Base-by-base conservation (phyloP, 768 basidiomycete species). In the Phanerodontia chrysosporium region DNA sequence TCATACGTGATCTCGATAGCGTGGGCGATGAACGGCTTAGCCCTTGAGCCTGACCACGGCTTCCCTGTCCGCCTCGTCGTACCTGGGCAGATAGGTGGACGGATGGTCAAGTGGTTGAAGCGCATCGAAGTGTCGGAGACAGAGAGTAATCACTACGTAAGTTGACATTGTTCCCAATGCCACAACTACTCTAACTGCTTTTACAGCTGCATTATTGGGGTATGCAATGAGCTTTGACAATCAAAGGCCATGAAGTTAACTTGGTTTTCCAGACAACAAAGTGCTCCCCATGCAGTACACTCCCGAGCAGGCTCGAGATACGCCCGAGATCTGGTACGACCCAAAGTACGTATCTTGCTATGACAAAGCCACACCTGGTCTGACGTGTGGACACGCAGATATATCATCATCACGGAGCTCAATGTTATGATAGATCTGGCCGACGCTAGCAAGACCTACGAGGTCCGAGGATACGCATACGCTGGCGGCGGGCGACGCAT, bases 41-140 rank as follows among this genome's bases (percentile, higher is more conserved):
- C 79, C 14, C 73, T 87, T 8, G 77, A 79, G 48, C 83, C 84
- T 5, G 85, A 87, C 62, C 86, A 88, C 59, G 86, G 86, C 12
- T 85, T 77, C 62, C 86, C 86, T 0, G 65, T 87, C n/a, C 76
- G 86, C n/a, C 68, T 85, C 4, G 74, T 87, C 59, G 75, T 87
- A 0, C 85, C 86, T 0, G 82, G 82, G 3, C 80, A 84, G 56
- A 85, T 87, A 45, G 86, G 85, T 25, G 85, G 83, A 3, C 73
- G 82, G 27, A 79, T 77, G 27, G 81, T 84, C n/a, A 75, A 72
- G 72, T 87, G 86, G 86, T 69, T 87, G 30, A 76, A 68, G 48
- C 73, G 73, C 39, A 84, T 87, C 58, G 81, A 83, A 63, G 63
- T 85, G 21, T 78, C 77, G 13, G 71, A 74, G 24, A 58, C 66